Base-by-base conservation (phyloP, 129 eudicot genomes). In the Flaveria linearis region DNA sequence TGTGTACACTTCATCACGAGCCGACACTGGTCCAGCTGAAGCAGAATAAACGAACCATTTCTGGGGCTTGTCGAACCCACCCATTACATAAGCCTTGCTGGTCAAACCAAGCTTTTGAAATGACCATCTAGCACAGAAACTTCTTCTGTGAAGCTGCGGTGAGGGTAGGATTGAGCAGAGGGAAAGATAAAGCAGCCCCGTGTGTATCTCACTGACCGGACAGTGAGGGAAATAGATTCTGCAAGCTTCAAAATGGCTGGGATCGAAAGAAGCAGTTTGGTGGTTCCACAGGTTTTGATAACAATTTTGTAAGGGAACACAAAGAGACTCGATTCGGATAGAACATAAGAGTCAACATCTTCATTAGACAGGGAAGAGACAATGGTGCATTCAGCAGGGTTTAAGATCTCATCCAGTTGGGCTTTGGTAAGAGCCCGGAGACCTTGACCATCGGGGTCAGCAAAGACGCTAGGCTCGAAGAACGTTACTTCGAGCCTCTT, bases 251-350 rank as follows among this genome's bases (percentile, higher is more conserved):
- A 64, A 42, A 94, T 90, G 51, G 93, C 81, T 9, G 98, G 97
- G 75, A 94, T 91, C 2, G 98, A 80, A 1, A 69, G 77, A 45
- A 94, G 96, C 79, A 94, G 68, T 77, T 94, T 94, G 46, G 98
- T 94, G n/a, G 98, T 91, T 74, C 98, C 98, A 73, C 98, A 94
- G 13, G 98, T 94, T 85, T 94, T 94, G 82, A 94, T 91, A 82
- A 94, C 87, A 12, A 94, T 75, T 84, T 91, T 94, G 87, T 91
- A 91, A 0, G 98, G 76, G 71, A 81, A 87, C 25, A 93, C 90
- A 66, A 93, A 93, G 22, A 93, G 87, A 81, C 98, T 93, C 0
- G 98, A 93, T 86, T 93, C 97, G 0, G 98, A 94, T 18, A 94
- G 91, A 55, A 94, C 98, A 22, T 94, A 94, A 0, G 98, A 94